Evolutionary conservation across 2,329 filamentous ascomycete genomes (phyloP), one percentile per base, ranked within the genome.

Genomic region (Botryotinia calthae): DNA sequence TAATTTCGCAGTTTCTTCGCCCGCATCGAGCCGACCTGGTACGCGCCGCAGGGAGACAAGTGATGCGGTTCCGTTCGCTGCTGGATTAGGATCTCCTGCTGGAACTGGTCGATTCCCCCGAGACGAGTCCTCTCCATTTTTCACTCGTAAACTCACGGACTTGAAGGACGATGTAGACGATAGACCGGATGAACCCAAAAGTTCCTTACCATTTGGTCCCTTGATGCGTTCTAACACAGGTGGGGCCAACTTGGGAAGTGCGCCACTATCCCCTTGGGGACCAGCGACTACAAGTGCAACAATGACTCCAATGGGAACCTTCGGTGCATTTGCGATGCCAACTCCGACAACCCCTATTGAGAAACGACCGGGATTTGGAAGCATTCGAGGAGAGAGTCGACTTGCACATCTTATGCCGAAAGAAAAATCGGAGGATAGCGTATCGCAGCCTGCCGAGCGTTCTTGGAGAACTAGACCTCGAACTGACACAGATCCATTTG

Each of bases 401-500:
- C 90, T 98, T 79, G 95, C 95, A 76, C 94, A 94, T 79, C 82
- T 97, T 34, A 91, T 97, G 77, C 90, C 89, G 31, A 97, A 95
- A 82, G 91, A 94, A 51, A 91, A 87, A 18, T 84, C 86, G 5
- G 94, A 97, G 74, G 90, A 90, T 74, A 84, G 89, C 40, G 82
- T 83, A 64, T 79, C 81, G 6, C 86, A 85, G 69, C 88, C 88
- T 84, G 79, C 80, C 28, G 81, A 87, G 64, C 87, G 87, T 78
- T 84, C 86, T 37, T 90, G 89, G 88, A 86, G 88, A 72, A 82
- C 87, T 71, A 86, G 89, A 44, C 87, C 88, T 62, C 87, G 89
- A 70, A 91, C 91, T 67, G 92, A 94, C 76, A 94, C 91, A 1
- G 93, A 94, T 79, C 91, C 91, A 0, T 94, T 92, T 76, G 84